These are phyloP conservation scores for Fusarium liriodendri DNA, from an alignment of 2,329 filamentous ascomycete genomes.

Conservation along the genomic window DNA sequence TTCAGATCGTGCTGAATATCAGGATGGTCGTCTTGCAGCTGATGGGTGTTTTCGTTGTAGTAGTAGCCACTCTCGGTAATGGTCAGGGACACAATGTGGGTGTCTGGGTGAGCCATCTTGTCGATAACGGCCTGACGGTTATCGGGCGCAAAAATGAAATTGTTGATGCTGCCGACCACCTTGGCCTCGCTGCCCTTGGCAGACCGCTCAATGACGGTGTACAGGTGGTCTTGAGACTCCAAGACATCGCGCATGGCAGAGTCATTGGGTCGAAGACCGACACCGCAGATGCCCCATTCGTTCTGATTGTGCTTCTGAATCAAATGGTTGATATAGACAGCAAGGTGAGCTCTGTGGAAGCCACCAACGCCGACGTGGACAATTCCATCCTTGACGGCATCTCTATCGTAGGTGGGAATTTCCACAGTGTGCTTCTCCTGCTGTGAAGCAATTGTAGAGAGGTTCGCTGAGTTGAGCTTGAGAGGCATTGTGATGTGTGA, in stretches of 20 bases:
- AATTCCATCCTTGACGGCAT: constrained; percentile 62
- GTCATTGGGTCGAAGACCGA: constrained; percentile 63
- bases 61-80: constrained; percentile 69
- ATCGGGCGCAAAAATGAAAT: constrained; percentile 63
- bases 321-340: constrained; percentile 62
- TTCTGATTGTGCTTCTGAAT: constrained; percentile 57
- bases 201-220: constrained; percentile 66
- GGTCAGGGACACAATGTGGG: constrained; percentile 65
- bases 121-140: constrained; percentile 62
- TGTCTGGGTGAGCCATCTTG: constrained; percentile 66
- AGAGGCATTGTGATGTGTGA: constrained; percentile 28
- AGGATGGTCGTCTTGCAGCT: constrained; percentile 59
- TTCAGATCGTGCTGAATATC: constrained; percentile 62
- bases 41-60: constrained; percentile 68
- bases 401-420: constrained; percentile 57
- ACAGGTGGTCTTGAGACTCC: constrained; percentile 60
- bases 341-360: constrained; percentile 65
- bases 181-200: constrained; percentile 60
- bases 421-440: constrained; percentile 35
- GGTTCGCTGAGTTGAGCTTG: constrained; percentile 44
- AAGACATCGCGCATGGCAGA: constrained; percentile 63
- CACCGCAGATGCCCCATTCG: constrained; percentile 63
- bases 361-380: constrained; percentile 66
- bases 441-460: constrained; percentile 36
- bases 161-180: constrained; percentile 64